Evolutionary conservation across 768 basidiomycete genomes (phyloP).

Genomic region (Bullera alba): DNA sequence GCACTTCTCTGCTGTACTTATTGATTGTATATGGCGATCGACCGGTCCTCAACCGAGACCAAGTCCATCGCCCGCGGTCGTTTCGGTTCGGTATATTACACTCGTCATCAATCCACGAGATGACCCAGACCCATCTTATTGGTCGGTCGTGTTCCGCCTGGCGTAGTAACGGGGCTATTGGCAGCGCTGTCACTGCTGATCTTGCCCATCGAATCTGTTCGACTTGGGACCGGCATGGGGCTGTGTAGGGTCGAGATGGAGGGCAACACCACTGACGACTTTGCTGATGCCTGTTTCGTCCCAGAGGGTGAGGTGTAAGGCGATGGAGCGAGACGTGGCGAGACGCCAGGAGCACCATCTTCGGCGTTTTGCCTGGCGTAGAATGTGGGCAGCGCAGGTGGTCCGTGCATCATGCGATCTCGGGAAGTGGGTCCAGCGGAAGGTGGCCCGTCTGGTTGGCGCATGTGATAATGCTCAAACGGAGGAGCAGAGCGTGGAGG

Average conservation of each 20-base stretch:
- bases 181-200: not conserved
- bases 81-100: too few species aligned
- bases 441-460: too few species aligned
- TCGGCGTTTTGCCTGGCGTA: not conserved
- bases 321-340: not conserved
- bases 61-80: too few species aligned
- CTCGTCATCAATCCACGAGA: slow-evolving; percentile 21
- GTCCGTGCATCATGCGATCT: too few species aligned
- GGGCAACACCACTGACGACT: not conserved
- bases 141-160: slow-evolving; percentile 7
- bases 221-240: not conserved
- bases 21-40: too few species aligned
- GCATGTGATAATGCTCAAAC: too few species aligned
- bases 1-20: too few species aligned
- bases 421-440: too few species aligned
- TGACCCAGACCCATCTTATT: slow-evolving; percentile 25
- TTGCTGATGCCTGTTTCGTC: not conserved
- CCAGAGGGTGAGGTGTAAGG: not conserved
- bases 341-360: not conserved
- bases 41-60: too few species aligned
- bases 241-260: not conserved
- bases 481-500: too few species aligned
- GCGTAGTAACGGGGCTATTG: not conserved
- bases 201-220: not conserved
- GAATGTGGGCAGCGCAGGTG: too few species aligned